A percentile compares a stretch with the other conserved stretches of the same genome.
Evolutionary conservation across 2,329 filamentous ascomycete species (phyloP).

Genomic region (Fusarium tjaetaba): DNA sequence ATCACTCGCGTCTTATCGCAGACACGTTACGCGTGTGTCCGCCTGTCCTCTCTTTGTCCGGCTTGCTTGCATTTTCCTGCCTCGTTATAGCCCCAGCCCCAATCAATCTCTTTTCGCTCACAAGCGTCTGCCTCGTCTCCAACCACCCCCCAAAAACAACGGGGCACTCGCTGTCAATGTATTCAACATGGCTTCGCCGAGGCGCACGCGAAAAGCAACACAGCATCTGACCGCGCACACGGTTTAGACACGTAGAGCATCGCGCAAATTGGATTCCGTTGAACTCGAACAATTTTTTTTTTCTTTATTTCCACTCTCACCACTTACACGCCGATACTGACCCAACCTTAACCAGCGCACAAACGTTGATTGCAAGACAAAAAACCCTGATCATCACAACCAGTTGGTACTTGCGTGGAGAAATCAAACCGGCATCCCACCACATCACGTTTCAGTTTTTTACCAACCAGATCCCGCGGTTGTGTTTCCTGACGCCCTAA

Average conservation of each 20-base stretch:
- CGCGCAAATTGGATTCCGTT: conserved; percentile 3
- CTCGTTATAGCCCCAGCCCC: conserved; percentile 26
- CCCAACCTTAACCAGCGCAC: conserved; percentile 3
- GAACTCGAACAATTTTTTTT: neutral
- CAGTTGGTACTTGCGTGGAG: conserved; percentile 33
- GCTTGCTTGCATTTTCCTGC: conserved; percentile 4
- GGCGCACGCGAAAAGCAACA: conserved; percentile 23
- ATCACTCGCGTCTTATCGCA: conserved; percentile 7
- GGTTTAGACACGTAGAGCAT: conserved; percentile 13
- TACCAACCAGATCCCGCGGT: conserved; percentile 34
- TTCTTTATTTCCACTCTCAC: conserved; percentile 3
- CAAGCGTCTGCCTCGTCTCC: conserved; percentile 16
- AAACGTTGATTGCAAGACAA: neutral
- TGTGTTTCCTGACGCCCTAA: conserved; percentile 30
- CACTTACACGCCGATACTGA: conserved; percentile 7
- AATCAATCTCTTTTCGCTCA: conserved; percentile 17
- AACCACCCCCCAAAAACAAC: conserved; percentile 33
- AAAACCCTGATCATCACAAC: conserved; percentile 1
- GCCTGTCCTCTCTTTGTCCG: neutral
- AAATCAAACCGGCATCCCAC: conserved; percentile 16
- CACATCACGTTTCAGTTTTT: conserved; percentile 16
- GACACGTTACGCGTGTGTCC: conserved; percentile 17
- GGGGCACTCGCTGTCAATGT: conserved; percentile 18
- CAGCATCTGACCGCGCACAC: conserved; percentile 28
- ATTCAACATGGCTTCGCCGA: conserved; percentile 15